Evolutionary conservation across 1,139 yeast genomes (phyloP).

Genomic region (Geotrichum citri-aurantii): DNA sequence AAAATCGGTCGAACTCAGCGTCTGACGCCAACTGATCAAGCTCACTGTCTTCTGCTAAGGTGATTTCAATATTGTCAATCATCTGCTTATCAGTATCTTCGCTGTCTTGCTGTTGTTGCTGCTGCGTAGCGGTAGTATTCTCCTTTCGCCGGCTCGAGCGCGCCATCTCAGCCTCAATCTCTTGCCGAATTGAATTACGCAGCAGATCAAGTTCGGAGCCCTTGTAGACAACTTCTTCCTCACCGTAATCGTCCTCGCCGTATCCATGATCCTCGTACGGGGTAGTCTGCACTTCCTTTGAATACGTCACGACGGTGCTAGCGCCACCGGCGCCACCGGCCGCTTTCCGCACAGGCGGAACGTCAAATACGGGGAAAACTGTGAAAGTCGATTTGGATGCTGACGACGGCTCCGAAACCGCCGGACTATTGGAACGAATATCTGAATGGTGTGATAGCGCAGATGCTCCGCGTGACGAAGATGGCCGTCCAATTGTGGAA

Average conservation of each 20-base stretch:
- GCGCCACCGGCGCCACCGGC: background rate
- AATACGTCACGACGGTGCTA: constrained; percentile 23
- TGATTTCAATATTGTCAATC: constrained; percentile 8
- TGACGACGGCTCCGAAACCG: background rate
- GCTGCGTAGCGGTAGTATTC: background rate
- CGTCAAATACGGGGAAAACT: constrained; percentile 13
- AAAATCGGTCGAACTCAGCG: constrained; percentile 27
- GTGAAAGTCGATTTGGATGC: background rate
- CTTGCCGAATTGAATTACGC: constrained; percentile 9
- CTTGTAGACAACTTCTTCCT: constrained; percentile 7
- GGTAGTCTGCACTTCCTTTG: constrained; percentile 27
- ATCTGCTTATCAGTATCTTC: constrained; percentile 4
- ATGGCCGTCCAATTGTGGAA: background rate
- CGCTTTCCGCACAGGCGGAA: constrained; percentile 3
- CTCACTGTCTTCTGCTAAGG: constrained; percentile 14
- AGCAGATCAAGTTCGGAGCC: constrained; percentile 8
- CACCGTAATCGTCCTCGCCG: background rate
- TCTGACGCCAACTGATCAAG: constrained; percentile 14
- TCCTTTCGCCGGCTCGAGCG: background rate
- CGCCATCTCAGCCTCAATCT: constrained; percentile 19
- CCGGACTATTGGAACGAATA: constrained; percentile 7
- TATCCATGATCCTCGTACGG: background rate
- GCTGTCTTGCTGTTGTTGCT: constrained; percentile 12
- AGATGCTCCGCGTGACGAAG: constrained; percentile 13
- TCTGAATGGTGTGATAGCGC: constrained; percentile 12